These are phyloP conservation scores for Botrytis medusae DNA, from an alignment of 2,329 filamentous ascomycete genomes.

Conservation along the genomic window DNA sequence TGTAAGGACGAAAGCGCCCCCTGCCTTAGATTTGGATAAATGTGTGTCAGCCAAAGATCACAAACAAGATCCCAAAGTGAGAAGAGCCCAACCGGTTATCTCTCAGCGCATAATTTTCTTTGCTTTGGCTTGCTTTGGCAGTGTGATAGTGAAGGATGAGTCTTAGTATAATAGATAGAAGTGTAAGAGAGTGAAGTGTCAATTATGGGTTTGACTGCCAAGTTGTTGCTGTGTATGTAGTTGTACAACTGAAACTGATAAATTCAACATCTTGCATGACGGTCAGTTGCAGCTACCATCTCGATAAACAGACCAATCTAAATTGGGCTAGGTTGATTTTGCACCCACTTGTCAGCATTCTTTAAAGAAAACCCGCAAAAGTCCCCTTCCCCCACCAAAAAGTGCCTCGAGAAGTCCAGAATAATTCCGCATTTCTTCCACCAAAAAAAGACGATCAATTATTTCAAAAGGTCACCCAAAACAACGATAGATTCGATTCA, in stretches of 20 bases:
- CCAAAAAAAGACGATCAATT: not conserved
- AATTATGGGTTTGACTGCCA: not conserved
- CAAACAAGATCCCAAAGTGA: constrained; percentile 40
- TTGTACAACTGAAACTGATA: constrained; percentile 3
- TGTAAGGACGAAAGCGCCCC: constrained; percentile 37
- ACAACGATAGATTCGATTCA: constrained; percentile 39
- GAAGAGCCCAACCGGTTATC: constrained; percentile 41
- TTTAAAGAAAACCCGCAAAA: constrained; percentile 17
- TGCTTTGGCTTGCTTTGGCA: not conserved
- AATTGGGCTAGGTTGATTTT: not conserved
- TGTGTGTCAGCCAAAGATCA: constrained; percentile 43
- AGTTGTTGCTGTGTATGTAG: not conserved
- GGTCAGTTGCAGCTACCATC: constrained; percentile 18
- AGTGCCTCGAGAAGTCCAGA: constrained; percentile 15
- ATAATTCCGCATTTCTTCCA: constrained; percentile 15
- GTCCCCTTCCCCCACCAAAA: constrained; percentile 13
- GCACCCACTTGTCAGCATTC: constrained; percentile 2
- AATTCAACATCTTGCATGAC: constrained; percentile 18
- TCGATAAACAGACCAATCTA: not conserved
- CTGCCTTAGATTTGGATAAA: constrained; percentile 37
- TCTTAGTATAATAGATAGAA: not conserved
- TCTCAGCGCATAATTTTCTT: constrained; percentile 36
- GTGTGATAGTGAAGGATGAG: not conserved
- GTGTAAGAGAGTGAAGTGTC: not conserved
- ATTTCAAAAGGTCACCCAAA: constrained; percentile 3